Conservation (phyloP, 805 yeast species). For the Kurtzmaniella fragi region DNA sequence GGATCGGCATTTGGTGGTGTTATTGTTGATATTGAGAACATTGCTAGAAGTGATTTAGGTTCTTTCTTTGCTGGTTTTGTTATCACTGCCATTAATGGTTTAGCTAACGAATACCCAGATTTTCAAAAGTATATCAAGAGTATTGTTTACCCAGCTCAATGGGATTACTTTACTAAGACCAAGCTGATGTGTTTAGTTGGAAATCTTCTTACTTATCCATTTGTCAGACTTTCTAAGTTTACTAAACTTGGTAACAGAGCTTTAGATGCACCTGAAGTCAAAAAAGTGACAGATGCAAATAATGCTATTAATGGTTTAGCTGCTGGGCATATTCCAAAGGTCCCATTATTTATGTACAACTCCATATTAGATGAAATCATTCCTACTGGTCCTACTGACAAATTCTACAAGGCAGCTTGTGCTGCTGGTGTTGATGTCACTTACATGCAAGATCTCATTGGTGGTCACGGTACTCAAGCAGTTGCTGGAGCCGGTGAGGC, state of each 20-base stretch:
- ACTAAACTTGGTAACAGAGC: constrained; percentile 4
- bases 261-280: constrained; percentile 1
- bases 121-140: constrained; percentile 6
- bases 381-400: constrained; percentile 10
- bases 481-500: constrained; percentile 14
- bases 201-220: background rate
- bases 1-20: constrained; percentile 28
- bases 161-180: background rate
- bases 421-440: constrained; percentile 19
- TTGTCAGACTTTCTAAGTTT: background rate
- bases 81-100: constrained; percentile 17
- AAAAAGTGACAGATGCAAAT: constrained; percentile 1
- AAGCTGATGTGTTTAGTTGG: background rate
- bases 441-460: constrained; percentile 11
- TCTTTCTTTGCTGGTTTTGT: constrained; percentile 17
- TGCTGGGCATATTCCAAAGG: constrained; percentile 10
- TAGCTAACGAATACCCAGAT: constrained; percentile 20
- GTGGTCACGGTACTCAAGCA: constrained; percentile 14
- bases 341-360: constrained; percentile 16
- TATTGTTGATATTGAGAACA: constrained; percentile 17
- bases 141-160: constrained; percentile 2
- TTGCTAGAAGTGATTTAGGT: constrained; percentile 15
- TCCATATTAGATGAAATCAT: constrained; percentile 14
- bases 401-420: constrained; percentile 18
- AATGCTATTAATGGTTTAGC: background rate